Evolutionary conservation across 169 alveolate genomes (phyloP), one percentile per base, ranked within the genome.

Genomic region (Cryptosporidium canis): DNA sequence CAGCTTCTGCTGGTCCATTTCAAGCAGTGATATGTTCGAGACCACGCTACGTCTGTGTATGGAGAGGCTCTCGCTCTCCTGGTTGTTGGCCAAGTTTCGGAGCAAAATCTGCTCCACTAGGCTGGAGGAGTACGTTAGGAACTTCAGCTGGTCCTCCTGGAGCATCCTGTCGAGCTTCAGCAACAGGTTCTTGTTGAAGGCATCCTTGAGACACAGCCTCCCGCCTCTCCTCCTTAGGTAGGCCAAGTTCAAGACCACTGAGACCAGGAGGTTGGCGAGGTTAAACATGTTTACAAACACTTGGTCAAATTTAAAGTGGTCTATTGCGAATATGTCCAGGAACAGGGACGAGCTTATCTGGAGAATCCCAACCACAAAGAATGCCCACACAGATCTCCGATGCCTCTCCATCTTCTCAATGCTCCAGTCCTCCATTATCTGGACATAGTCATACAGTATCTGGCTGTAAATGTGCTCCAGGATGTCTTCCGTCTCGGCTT

Each of bases 1-100:
- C 12, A 67, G 33, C 33, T 67, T 67, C 11, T 70, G 84, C 33
- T 70, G 84, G 0, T 70, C 84, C 84, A 70, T 70, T 27, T 70
- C 84, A 2, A 47, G 35, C 33, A 51, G 9, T 16, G 84, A 55
- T 51, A 70, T 70, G 39, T 70, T 70, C 18, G 82, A 66, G 11
- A 70, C 6, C 9, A 9, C 24, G 31, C 53, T 35, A n/a, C 27
- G 47, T 21, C 44, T 16, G 9, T 33, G 29, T 5, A 29, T 16
- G 29, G 12, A 29, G 6, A 12, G n/a, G 24, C 18, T 5, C 8
- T 21, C 35, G 33, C 31, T 44, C 29, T 35, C 33, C 9, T 9
- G 8, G 35, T 9, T 37, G n/a, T 70, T 70, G 7, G 47, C 21
- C 9, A 21, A 51, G 53, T 70, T 70, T 24, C 47, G 21, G 53